Evolutionary conservation across 352 stramenopile species (phyloP).

Genomic region (Aphanomyces cochlioides): DNA sequence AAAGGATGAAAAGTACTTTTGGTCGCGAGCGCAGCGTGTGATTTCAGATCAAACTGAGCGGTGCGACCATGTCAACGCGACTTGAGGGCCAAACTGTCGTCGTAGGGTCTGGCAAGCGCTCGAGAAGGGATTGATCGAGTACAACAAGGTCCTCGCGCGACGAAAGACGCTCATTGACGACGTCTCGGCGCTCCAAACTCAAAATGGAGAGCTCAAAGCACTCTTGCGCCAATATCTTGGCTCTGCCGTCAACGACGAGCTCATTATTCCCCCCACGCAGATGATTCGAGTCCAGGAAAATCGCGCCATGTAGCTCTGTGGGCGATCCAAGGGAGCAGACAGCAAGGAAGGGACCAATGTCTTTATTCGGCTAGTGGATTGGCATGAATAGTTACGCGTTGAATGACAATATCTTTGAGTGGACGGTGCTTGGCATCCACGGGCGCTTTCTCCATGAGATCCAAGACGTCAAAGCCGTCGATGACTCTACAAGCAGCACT

Average conservation of each 20-base stretch:
- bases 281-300: slow-evolving; percentile 41
- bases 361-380: slow-evolving; percentile 85
- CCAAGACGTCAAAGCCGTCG: slow-evolving; percentile 95
- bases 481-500: slow-evolving; percentile 60
- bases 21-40: slow-evolving; percentile 11
- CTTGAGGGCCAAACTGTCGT: neutral
- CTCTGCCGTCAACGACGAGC: slow-evolving; percentile 74
- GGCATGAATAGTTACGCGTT: slow-evolving; percentile 88
- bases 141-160: slow-evolving; percentile 74
- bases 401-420: slow-evolving; percentile 85
- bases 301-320: neutral
- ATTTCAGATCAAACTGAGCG: slow-evolving; percentile 1
- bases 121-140: slow-evolving; percentile 78
- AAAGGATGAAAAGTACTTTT: slow-evolving; percentile 25
- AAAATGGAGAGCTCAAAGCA: slow-evolving; percentile 88
- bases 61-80: neutral
- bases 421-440: slow-evolving; percentile 89
- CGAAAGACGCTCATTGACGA: slow-evolving; percentile 79
- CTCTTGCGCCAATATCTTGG: slow-evolving; percentile 88
- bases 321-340: no score
- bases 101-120: slow-evolving; percentile 75
- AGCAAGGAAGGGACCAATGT: no score
- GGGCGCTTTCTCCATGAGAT: slow-evolving; percentile 94
- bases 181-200: slow-evolving; percentile 63
- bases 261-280: slow-evolving; percentile 80